Percentiles rank a stretch among this genome's conserved stretches.
These are phyloP conservation scores for Brassica nigra DNA, from an alignment of 345 rosid genomes.

Conservation along the genomic window DNA sequence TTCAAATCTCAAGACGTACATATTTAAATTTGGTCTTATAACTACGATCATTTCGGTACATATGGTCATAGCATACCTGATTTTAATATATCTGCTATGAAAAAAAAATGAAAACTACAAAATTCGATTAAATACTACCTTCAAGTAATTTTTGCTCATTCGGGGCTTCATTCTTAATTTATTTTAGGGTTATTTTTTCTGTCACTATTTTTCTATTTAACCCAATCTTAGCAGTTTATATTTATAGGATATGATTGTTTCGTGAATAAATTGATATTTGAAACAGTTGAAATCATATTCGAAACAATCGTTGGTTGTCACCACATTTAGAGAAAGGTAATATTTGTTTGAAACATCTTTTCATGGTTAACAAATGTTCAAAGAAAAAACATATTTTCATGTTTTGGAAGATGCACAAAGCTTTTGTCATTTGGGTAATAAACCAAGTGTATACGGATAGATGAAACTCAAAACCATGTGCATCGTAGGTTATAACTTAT, in stretches of 20 bases:
- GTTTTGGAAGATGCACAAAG: not conserved
- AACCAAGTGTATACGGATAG: not conserved
- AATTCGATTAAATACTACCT: not conserved
- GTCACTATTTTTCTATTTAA: not conserved
- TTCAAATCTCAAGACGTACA: constrained; percentile 30
- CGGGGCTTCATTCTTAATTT: not conserved
- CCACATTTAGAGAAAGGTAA: not conserved
- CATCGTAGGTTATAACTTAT: not conserved
- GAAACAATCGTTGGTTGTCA: not conserved
- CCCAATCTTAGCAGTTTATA: not conserved
- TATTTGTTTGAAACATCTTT: not conserved
- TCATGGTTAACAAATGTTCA: not conserved
- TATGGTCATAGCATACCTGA: constrained; percentile 24
- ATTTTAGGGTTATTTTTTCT: not conserved
- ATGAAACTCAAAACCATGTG: not conserved
- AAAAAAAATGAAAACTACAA: constrained; percentile 1
- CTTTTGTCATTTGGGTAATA: not conserved
- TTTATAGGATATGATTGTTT: not conserved
- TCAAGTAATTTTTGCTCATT: not conserved
- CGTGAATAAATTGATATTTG: not conserved
- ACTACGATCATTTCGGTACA: constrained; percentile 24
- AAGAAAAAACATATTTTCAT: not conserved
- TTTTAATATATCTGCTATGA: constrained; percentile 17
- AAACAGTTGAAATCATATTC: not conserved
- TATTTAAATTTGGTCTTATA: constrained; percentile 31